phyloP scores from a whole-genome alignment of 2,329 filamentous ascomycete genomes.

The Chaetomium strumarium region DNA sequence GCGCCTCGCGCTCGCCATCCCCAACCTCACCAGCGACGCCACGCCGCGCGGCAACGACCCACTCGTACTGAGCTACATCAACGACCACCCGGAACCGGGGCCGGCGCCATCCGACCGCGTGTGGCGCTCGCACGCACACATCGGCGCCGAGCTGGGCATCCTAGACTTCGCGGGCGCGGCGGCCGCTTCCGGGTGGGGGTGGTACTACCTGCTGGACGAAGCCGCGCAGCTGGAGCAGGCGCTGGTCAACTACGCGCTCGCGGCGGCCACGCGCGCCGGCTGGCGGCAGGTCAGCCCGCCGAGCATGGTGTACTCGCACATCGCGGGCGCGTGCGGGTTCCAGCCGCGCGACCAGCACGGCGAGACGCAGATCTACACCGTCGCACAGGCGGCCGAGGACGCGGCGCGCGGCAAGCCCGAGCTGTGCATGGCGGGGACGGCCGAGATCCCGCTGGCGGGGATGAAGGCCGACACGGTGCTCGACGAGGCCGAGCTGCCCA shows the following conservation, averaged over 20 bases:
- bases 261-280: slow-evolving; percentile 63
- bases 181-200: slow-evolving; percentile 88
- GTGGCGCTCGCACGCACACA: slow-evolving; percentile 75
- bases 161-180: slow-evolving; percentile 81
- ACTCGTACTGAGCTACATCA: slow-evolving; percentile 69
- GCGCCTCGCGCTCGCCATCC: slow-evolving; percentile 67
- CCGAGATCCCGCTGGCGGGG: slow-evolving; percentile 89
- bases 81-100: slow-evolving; percentile 52
- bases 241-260: slow-evolving; percentile 77
- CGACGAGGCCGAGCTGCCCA: slow-evolving; percentile 59
- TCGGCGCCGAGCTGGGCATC: slow-evolving; percentile 80
- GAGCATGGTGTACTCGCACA: slow-evolving; percentile 85
- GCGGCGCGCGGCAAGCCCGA: slow-evolving; percentile 57
- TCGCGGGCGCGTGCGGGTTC: slow-evolving; percentile 87
- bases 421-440: slow-evolving; percentile 76
- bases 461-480: slow-evolving; percentile 75
- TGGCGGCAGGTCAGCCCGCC: slow-evolving; percentile 82
- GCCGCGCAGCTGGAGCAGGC: slow-evolving; percentile 93
- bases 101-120: slow-evolving; percentile 36
- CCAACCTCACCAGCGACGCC: slow-evolving; percentile 73
- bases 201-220: slow-evolving; percentile 93
- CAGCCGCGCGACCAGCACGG: slow-evolving; percentile 84
- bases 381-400: slow-evolving; percentile 63
- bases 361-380: slow-evolving; percentile 85
- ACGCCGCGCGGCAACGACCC: slow-evolving; percentile 68